phyloP scores from a whole-genome alignment of 495 filamentous ascomycete species.

The Penicillium desertorum region DNA sequence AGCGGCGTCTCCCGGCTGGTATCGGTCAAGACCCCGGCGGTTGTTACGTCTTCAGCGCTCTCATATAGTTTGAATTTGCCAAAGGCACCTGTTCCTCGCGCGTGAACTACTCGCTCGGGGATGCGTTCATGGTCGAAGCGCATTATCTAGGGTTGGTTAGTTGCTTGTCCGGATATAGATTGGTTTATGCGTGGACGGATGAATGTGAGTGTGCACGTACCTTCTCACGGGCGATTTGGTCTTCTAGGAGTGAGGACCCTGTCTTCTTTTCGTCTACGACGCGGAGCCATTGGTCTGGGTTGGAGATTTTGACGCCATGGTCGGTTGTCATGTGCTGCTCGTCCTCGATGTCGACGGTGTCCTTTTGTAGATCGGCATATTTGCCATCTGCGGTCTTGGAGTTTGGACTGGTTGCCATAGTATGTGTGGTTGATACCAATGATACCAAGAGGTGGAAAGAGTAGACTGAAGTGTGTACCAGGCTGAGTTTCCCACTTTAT shows the following conservation, averaged over 20 bases:
- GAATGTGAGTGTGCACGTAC: conserved; percentile 33
- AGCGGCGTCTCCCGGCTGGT: conserved; percentile 76
- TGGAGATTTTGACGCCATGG: conserved; percentile 70
- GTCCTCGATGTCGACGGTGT: conserved; percentile 36
- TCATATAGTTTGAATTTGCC: conserved; percentile 76
- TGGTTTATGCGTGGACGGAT: background rate
- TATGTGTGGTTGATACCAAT: background rate
- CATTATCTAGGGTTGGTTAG: conserved; percentile 56
- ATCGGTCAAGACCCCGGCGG: conserved; percentile 73
- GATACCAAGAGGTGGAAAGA: background rate
- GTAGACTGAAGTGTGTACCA: background rate
- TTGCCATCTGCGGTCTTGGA: conserved; percentile 23
- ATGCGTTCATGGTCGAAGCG: conserved; percentile 87
- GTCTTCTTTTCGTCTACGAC: conserved; percentile 56
- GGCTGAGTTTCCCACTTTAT: background rate
- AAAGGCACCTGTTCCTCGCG: conserved; percentile 79
- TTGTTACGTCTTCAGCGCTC: conserved; percentile 66
- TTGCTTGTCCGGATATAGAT: background rate
- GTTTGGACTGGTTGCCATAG: conserved; percentile 15
- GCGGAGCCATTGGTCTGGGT: conserved; percentile 78
- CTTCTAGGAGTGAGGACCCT: conserved; percentile 79
- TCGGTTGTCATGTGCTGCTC: conserved; percentile 66
- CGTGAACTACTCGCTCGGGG: conserved; percentile 86
- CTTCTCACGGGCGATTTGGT: conserved; percentile 76
- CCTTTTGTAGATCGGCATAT: conserved; percentile 33